Conservation (phyloP, 1,284 basidiomycete genomes). For the Leccinum angustisporum region DNA sequence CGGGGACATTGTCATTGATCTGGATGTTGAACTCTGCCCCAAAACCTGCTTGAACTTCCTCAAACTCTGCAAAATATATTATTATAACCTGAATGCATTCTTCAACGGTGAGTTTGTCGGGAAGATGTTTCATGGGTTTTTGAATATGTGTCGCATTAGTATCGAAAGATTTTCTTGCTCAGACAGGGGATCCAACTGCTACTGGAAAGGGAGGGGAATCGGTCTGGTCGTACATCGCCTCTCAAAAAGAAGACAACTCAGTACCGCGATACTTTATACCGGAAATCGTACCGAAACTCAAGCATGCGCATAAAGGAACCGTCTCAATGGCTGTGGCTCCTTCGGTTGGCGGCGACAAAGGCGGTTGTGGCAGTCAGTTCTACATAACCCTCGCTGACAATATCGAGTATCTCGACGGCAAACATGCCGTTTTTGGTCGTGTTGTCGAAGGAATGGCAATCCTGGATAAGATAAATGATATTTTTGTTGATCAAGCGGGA, state of each 20-base stretch:
- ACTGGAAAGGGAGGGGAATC: constrained; percentile 92
- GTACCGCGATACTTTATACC: constrained; percentile 80
- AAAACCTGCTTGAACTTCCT: constrained; percentile 93
- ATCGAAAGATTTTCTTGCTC: constrained; percentile 95
- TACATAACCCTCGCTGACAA: constrained; percentile 91
- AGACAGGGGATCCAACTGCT: constrained; percentile 93
- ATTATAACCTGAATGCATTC: constrained; percentile 95
- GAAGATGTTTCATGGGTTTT: constrained; percentile 5
- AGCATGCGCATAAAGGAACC: constrained; percentile 85
- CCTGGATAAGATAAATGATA: constrained; percentile 90
- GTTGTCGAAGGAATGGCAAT: constrained; percentile 95
- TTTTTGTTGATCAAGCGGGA: constrained; percentile 85
- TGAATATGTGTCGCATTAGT: constrained; percentile 43
- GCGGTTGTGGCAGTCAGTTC: constrained; percentile 94
- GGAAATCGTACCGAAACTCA: constrained; percentile 78
- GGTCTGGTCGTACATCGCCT: constrained; percentile 72
- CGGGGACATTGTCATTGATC: constrained; percentile 94
- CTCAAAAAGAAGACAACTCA: constrained; percentile 41
- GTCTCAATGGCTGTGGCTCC: constrained; percentile 95
- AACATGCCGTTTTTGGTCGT: constrained; percentile 93
- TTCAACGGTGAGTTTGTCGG: constrained; percentile 78
- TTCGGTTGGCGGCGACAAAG: constrained; percentile 59
- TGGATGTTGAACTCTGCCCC: constrained; percentile 90
- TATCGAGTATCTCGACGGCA: constrained; percentile 94
- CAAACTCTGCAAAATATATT: constrained; percentile 95